Evolutionary conservation across 306 rosid species (phyloP).

Genomic region (Cucurbita argyrosperma): DNA sequence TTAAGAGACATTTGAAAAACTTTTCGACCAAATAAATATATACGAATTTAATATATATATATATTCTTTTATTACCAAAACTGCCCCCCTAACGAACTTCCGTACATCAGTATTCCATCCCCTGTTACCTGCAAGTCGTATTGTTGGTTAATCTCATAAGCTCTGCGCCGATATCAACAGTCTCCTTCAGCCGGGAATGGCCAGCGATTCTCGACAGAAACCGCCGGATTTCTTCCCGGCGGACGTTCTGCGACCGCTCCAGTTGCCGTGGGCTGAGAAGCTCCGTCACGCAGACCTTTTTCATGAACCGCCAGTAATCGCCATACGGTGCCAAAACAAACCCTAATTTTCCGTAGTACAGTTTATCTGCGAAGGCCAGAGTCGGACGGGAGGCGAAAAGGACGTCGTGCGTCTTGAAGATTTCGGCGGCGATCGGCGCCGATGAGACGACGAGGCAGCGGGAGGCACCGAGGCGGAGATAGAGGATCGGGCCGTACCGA

Average conservation of each 20-base stretch:
- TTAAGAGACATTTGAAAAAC: no score
- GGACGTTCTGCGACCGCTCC: not conserved
- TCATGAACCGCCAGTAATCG: conserved; percentile 66
- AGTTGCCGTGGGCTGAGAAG: conserved; percentile 29
- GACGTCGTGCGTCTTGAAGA: conserved; percentile 47
- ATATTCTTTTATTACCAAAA: no score
- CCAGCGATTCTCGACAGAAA: conserved; percentile 13
- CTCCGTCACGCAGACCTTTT: conserved; percentile 45
- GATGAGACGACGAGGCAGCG: conserved; percentile 50
- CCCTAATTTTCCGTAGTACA: conserved; percentile 43
- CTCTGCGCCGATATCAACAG: conserved; percentile 25
- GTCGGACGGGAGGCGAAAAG: conserved; percentile 35
- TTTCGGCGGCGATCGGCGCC: conserved; percentile 34
- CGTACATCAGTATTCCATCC: no score
- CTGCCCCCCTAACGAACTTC: no score
- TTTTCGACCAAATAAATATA: no score
- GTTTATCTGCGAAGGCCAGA: conserved; percentile 26
- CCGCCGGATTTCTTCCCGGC: conserved; percentile 22
- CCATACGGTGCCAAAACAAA: conserved; percentile 49
- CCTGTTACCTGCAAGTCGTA: not conserved
- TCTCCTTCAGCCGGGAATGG: conserved; percentile 7
- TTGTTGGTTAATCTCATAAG: conserved; percentile 21
- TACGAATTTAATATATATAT: no score
- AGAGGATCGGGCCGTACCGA: conserved; percentile 43
- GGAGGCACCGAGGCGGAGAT: conserved; percentile 38